Conservation (phyloP, 2,329 filamentous ascomycete genomes). For the Plenodomus tracheiphilus region DNA sequence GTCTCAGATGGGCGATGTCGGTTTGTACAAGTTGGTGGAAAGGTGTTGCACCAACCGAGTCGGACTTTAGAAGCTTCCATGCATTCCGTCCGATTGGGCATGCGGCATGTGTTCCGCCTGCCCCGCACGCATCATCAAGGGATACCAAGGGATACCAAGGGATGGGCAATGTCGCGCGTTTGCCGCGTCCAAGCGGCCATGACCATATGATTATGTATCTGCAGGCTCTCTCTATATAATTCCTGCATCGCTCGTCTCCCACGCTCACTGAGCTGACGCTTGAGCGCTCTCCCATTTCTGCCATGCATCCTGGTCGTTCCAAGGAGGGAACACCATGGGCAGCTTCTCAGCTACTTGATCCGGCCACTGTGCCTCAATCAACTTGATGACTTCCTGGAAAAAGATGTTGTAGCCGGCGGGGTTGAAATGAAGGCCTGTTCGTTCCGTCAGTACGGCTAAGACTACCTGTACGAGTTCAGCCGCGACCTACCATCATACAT, state of each 20-base stretch:
- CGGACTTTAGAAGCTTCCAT: background rate
- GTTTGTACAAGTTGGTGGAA: background rate
- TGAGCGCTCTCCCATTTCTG: slow-evolving; percentile 21
- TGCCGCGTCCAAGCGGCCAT: background rate
- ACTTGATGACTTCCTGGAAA: slow-evolving; percentile 56
- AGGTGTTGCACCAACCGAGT: background rate
- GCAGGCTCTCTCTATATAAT: slow-evolving; percentile 1
- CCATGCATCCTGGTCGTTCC: slow-evolving; percentile 50
- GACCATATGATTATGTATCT: background rate
- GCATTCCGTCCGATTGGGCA: background rate
- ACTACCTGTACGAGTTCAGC: background rate
- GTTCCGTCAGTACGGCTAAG: slow-evolving; percentile 10
- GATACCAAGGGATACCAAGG: no score
- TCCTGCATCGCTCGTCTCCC: background rate
- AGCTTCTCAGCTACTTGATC: slow-evolving; percentile 58
- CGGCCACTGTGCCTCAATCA: slow-evolving; percentile 57
- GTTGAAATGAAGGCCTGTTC: slow-evolving; percentile 61
- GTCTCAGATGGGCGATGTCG: background rate
- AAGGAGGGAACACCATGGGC: slow-evolving; percentile 58
- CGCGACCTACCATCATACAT: slow-evolving; percentile 58
- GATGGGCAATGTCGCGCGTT: background rate
- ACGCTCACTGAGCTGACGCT: background rate
- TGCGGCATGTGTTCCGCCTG: background rate
- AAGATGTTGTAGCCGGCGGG: slow-evolving; percentile 60
- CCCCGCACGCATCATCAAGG: no score